A percentile compares a stretch with the other conserved stretches of the same genome.
Evolutionary conservation across 305 asterid genomes (phyloP).

Genomic region (Nicotiana rustica): DNA sequence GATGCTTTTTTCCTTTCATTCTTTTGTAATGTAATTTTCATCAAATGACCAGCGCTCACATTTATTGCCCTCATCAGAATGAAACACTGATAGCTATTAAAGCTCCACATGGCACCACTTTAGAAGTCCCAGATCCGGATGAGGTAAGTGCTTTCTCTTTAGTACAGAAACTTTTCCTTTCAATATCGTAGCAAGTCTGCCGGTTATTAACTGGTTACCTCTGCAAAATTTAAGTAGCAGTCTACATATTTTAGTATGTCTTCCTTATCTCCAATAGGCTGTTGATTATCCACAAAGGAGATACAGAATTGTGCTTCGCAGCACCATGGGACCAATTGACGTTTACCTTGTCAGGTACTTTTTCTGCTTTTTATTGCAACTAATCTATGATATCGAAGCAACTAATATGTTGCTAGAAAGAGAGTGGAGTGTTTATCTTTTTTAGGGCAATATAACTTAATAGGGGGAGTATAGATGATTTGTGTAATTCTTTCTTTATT

Average conservation of each 20-base stretch:
- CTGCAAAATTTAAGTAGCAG: neutral
- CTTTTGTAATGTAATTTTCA: conserved; percentile 28
- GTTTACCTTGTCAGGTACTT: conserved; percentile 92
- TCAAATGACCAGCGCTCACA: conserved; percentile 3
- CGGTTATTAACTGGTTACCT: neutral
- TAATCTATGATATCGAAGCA: neutral
- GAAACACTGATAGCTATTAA: conserved; percentile 91
- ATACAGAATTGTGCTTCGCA: conserved; percentile 83
- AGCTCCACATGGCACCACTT: conserved; percentile 96
- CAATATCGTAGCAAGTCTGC: neutral
- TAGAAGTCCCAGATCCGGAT: conserved; percentile 95
- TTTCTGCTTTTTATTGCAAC: conserved; percentile 1
- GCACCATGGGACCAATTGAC: conserved; percentile 96
- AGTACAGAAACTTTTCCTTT: neutral
- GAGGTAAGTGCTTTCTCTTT: conserved; percentile 59
- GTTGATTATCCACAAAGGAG: conserved; percentile 93
- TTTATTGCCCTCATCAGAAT: conserved; percentile 54
- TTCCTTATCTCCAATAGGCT: conserved; percentile 54
- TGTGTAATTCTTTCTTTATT: conserved; percentile 28
- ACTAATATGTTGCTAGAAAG: neutral
- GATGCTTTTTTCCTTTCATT: conserved; percentile 46
- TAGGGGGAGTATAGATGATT: neutral
- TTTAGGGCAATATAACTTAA: neutral
- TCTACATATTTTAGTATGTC: neutral
- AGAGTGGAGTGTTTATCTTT: neutral